Evolutionary conservation across 257 asterid genomes (phyloP), one percentile per base, ranked within the genome.

Genomic region (Nyctanthes arbortristis): DNA sequence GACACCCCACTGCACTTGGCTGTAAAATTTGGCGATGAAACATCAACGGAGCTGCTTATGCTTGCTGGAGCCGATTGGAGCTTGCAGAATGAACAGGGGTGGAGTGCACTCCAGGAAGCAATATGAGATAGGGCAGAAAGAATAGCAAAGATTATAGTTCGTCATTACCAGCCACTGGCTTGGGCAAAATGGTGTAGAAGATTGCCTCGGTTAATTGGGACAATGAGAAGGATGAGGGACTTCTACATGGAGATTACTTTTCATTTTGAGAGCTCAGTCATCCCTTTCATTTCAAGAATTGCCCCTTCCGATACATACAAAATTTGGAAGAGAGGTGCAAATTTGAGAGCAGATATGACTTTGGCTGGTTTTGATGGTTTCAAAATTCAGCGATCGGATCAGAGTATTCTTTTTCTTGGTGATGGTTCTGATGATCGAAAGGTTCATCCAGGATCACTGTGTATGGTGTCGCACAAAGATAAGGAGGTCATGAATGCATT

Each of bases 151-250:
- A 91, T 85, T 70, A 91, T 94, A 36, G 99, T 91, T 65, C 77
- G 93, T 79, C 97, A 91, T 68, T 89, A 91, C 76, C 97, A 88
- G 80, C 97, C 97, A 6, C 59, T 94, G 72, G 99, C 97, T 35
- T 94, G 99, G 99, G 99, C 96, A 5, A 94, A 94, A 78, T 94
- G 97, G 97, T 91, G 99, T 73, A 84, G 99, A 81, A 88, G 97
- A 79, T 72, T 94, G 78, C 99, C 99, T 24, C 84, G 97, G 69
- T 78, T 94, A 81, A 79, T 91, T 14, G 95, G 65, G 40, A 86
- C 99, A 1, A 88, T 91, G 99, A 82, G 84, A 74, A 88, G 99
- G 85, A 91, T 94, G 97, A 80, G 97, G 69, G 97, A 94, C 52
- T 94, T 94, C 76, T 94, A 91, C 80, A 94, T 94, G 99, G 99